A percentile compares a stretch with the other conserved stretches of the same genome.
Evolutionary conservation across 108 stramenopile species (phyloP).

Genomic region (Thalassiosira profunda): DNA sequence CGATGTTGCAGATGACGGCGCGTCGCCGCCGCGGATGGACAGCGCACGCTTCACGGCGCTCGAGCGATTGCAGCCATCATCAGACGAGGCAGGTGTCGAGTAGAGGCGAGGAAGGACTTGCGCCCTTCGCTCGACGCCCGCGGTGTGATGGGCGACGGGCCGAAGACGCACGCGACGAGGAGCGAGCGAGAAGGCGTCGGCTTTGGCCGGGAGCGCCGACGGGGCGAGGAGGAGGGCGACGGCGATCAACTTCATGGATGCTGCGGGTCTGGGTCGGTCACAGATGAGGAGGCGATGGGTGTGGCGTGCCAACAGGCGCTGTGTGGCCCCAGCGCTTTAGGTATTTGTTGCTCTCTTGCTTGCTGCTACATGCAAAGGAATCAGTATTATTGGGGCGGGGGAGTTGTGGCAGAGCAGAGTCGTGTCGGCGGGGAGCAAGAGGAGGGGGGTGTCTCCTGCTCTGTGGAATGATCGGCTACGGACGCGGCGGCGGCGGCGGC

Average conservation of each 20-base stretch:
- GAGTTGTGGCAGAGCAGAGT: too few relatives aligned
- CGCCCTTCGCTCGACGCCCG: neutral
- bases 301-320: too few relatives aligned
- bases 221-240: constrained; percentile 5
- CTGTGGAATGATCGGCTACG: constrained; percentile 34
- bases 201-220: constrained; percentile 22
- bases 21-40: neutral
- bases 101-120: neutral
- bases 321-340: too few relatives aligned
- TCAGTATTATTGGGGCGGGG: too few relatives aligned
- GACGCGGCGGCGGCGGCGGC: constrained; percentile 24
- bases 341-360: too few relatives aligned
- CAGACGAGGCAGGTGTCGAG: too few relatives aligned
- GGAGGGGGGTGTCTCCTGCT: too few relatives aligned
- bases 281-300: too few relatives aligned
- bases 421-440: too few relatives aligned
- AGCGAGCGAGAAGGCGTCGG: constrained; percentile 23
- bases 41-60: neutral
- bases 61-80: too few relatives aligned
- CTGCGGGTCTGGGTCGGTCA: too few relatives aligned
- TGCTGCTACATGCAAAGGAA: too few relatives aligned
- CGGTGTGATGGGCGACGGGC: neutral
- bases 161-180: neutral
- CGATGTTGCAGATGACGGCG: neutral
- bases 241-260: neutral